These are phyloP conservation scores for Trichoderma sp. DNA, from an alignment of 2,329 filamentous ascomycete genomes.

Conservation along the genomic window DNA sequence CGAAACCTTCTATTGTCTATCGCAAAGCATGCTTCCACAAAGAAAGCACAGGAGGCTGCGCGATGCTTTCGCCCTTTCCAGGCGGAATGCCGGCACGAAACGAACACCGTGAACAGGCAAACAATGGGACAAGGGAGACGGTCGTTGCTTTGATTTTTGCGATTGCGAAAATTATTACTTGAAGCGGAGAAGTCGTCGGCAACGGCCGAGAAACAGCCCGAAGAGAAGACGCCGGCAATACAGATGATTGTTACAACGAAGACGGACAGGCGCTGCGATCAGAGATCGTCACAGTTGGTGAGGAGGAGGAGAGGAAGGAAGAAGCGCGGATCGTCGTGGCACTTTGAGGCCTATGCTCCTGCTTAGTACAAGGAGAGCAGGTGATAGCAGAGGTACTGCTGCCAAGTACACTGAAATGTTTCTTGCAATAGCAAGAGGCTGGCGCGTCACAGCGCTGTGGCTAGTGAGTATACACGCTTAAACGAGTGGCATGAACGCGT, in stretches of 20 bases:
- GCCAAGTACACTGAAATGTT: not conserved
- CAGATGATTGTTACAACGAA: not conserved
- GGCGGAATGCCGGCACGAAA: not conserved
- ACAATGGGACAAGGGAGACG: not conserved
- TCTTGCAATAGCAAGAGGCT: not conserved
- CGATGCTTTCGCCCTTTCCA: not conserved
- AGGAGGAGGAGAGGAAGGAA: slow-evolving; percentile 9
- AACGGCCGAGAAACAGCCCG: not conserved
- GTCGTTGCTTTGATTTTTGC: not conserved
- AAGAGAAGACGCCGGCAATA: not conserved
- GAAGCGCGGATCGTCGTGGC: slow-evolving; percentile 11
- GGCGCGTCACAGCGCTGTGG: slow-evolving; percentile 18
- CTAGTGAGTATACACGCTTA: not conserved
- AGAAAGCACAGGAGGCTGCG: not conserved
- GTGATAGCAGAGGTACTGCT: not conserved
- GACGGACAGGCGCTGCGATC: not conserved
- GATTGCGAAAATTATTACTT: slow-evolving; percentile 6
- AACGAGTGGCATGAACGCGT: not conserved
- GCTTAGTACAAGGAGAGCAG: slow-evolving; percentile 2
- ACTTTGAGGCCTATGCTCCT: slow-evolving; percentile 8
- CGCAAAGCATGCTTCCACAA: slow-evolving; percentile 16
- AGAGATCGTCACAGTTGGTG: not conserved
- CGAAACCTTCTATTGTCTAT: not conserved
- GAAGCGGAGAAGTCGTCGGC: slow-evolving; percentile 12
- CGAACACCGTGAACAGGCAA: not conserved